Percentiles rank a stretch among this genome's conserved stretches.
Conservation (phyloP, 257 asterid species). For the Solanum tarapatanum region DNA sequence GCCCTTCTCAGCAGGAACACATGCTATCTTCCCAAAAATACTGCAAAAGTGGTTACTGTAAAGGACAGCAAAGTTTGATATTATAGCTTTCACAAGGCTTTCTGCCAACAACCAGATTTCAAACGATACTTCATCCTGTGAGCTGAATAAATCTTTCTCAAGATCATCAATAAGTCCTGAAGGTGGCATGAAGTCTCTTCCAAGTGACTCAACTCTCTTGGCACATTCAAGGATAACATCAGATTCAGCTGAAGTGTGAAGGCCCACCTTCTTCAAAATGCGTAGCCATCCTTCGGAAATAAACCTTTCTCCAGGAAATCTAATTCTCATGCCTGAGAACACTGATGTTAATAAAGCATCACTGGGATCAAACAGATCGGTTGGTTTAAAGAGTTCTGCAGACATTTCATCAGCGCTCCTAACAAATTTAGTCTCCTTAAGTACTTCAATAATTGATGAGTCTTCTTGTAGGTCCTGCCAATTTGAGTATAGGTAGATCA, state of each 20-base stretch:
- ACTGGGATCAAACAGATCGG: slow-evolving; percentile 74
- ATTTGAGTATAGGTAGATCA: slow-evolving; percentile 65
- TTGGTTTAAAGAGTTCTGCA: slow-evolving; percentile 44
- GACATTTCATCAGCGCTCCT: slow-evolving; percentile 68
- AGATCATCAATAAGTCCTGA: slow-evolving; percentile 40
- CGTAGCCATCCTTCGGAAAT: slow-evolving; percentile 80
- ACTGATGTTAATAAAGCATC: slow-evolving; percentile 70
- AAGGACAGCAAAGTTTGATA: slow-evolving; percentile 76
- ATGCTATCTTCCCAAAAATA: slow-evolving; percentile 71
- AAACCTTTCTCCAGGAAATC: slow-evolving; percentile 92
- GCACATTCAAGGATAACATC: slow-evolving; percentile 90
- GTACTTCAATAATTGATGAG: slow-evolving; percentile 57
- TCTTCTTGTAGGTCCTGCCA: slow-evolving; percentile 81
- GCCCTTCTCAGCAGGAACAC: slow-evolving; percentile 91
- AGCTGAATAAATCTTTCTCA: slow-evolving; percentile 36
- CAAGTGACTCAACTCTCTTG: slow-evolving; percentile 83
- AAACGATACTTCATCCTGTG: slow-evolving; percentile 60
- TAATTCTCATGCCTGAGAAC: slow-evolving; percentile 65
- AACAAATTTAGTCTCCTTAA: slow-evolving; percentile 69
- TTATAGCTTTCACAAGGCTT: slow-evolving; percentile 60
- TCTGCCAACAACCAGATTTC: slow-evolving; percentile 90
- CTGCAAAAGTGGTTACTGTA: slow-evolving; percentile 86
- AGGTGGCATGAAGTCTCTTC: slow-evolving; percentile 54
- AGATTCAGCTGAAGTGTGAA: slow-evolving; percentile 66
- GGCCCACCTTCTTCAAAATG: slow-evolving; percentile 75